Percentiles rank a stretch among this genome's conserved stretches.
Evolutionary conservation across 176 grass and related monocot genomes (phyloP).

Genomic region (Thinopyrum elongatum): DNA sequence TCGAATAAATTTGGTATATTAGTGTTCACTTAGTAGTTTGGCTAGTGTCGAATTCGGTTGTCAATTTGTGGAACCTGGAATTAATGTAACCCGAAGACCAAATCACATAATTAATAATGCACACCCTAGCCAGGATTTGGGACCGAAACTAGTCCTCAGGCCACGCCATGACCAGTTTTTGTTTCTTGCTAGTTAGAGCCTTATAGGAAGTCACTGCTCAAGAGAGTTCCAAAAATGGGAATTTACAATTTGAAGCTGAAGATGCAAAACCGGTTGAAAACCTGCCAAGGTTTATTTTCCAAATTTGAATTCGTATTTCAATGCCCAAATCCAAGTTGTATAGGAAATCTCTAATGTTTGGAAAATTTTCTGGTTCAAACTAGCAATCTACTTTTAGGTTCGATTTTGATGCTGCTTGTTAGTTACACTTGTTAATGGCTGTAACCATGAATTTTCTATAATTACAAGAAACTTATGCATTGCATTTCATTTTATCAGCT

Average conservation of each 20-base stretch:
- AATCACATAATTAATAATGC: too few species aligned
- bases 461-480: constrained; percentile 19
- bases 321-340: neutral
- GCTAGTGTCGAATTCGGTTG: neutral
- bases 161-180: neutral
- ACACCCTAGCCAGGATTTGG: neutral
- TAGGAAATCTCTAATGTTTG: neutral
- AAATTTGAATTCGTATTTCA: neutral
- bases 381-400: constrained; percentile 8
- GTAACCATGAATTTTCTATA: neutral
- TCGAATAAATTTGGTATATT: too few species aligned
- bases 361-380: constrained; percentile 6
- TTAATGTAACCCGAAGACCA: neutral
- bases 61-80: neutral
- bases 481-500: constrained; percentile 11
- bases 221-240: neutral
- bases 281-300: neutral
- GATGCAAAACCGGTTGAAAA: neutral
- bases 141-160: neutral
- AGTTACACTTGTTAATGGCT: neutral
- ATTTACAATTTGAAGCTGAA: constrained; percentile 2
- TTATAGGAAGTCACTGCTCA: neutral
- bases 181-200: neutral
- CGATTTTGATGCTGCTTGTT: neutral
- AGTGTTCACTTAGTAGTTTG: neutral